Evolutionary conservation across 352 stramenopile species (phyloP).

Genomic region (Albugo laibachii): DNA sequence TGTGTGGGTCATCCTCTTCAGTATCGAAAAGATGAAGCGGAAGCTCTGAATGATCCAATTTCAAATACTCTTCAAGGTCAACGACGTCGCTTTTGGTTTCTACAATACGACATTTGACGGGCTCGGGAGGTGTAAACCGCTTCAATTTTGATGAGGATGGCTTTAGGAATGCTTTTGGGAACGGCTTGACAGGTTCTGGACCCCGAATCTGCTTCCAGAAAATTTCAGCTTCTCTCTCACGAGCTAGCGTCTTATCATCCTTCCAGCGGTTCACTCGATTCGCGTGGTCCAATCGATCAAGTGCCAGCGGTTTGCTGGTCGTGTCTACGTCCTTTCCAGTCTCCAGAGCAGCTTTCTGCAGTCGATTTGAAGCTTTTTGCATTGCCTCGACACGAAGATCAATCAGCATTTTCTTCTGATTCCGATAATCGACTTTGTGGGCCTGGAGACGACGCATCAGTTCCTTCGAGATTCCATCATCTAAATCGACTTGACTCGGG

Average conservation of each 20-base stretch:
- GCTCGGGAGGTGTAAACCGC: neutral
- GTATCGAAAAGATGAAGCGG: conserved; percentile 82
- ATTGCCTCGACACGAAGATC: no score
- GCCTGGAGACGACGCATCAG: no score
- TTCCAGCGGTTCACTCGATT: conserved; percentile 78
- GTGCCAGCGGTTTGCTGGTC: conserved; percentile 11
- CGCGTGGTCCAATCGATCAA: conserved; percentile 65
- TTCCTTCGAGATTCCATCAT: no score
- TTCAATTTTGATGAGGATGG: neutral
- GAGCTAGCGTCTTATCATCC: conserved; percentile 32
- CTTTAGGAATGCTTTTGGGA: conserved; percentile 10
- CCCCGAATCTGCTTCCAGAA: conserved; percentile 34
- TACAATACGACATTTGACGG: neutral
- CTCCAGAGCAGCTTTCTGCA: no score
- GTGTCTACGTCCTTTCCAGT: no score
- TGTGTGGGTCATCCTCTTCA: conserved; percentile 58
- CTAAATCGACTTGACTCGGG: no score
- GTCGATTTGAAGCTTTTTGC: no score
- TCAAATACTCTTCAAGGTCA: conserved; percentile 1
- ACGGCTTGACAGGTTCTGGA: conserved; percentile 27
- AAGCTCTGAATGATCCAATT: conserved; percentile 83
- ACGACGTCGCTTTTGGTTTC: conserved; percentile 1
- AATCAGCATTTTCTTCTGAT: no score
- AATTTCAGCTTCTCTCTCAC: conserved; percentile 33
- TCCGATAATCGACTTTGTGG: no score